Evolutionary conservation across 768 basidiomycete species (phyloP).

Genomic region (Chalciporus pseudorubinellus): DNA sequence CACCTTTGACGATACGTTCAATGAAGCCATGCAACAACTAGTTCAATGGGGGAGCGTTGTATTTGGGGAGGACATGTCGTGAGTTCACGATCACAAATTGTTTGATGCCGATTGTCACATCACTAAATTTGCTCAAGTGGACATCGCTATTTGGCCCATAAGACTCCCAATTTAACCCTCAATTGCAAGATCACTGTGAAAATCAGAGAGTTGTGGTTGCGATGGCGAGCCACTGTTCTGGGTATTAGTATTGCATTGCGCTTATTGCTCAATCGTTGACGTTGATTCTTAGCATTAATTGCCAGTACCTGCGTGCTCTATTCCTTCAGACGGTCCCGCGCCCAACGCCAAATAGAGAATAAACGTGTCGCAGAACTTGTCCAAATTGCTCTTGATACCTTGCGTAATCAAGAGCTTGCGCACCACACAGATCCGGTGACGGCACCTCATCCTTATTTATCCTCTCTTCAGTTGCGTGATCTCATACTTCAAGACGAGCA

Average conservation of each 20-base stretch:
- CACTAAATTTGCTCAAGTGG: slow-evolving; percentile 46
- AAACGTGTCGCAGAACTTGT: slow-evolving; percentile 72
- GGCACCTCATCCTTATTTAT: slow-evolving; percentile 71
- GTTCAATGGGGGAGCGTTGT: slow-evolving; percentile 71
- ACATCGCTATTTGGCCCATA: slow-evolving; percentile 72
- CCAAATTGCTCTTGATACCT: slow-evolving; percentile 72
- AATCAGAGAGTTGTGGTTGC: slow-evolving; percentile 60
- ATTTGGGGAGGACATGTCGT: slow-evolving; percentile 63
- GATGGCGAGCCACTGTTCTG: slow-evolving; percentile 63
- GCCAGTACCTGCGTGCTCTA: slow-evolving; percentile 13
- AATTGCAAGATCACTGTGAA: slow-evolving; percentile 66
- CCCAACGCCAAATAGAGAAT: slow-evolving; percentile 54
- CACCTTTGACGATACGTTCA: slow-evolving; percentile 70
- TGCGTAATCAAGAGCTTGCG: slow-evolving; percentile 79
- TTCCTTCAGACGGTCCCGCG: slow-evolving; percentile 34
- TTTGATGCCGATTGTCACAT: slow-evolving; percentile 23
- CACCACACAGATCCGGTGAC: slow-evolving; percentile 81
- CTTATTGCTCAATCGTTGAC: slow-evolving; percentile 16
- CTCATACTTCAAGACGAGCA: slow-evolving; percentile 79
- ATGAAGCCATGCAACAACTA: slow-evolving; percentile 76
- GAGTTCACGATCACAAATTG: slow-evolving; percentile 35
- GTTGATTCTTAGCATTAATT: slow-evolving; percentile 28
- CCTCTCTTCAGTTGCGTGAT: slow-evolving; percentile 86
- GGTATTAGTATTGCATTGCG: slow-evolving; percentile 41
- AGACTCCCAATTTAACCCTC: slow-evolving; percentile 63